Conservation (phyloP, 768 basidiomycete species). For the Leccinum pellstonianum region DNA sequence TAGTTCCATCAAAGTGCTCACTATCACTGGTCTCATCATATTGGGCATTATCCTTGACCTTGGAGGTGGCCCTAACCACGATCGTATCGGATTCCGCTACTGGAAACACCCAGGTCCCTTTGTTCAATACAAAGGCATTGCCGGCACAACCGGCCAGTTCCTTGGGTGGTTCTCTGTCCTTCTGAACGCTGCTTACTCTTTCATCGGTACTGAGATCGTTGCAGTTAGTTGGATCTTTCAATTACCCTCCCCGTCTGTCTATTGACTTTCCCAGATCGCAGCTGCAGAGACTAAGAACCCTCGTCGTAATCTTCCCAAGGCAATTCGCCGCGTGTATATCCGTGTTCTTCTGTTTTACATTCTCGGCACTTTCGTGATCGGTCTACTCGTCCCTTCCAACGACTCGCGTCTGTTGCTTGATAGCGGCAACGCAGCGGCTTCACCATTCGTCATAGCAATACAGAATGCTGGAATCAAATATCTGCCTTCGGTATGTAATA, state of each 20-base stretch:
- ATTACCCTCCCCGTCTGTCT: neutral
- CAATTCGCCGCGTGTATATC: constrained; percentile 60
- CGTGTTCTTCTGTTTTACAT: constrained; percentile 84
- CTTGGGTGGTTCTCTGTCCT: constrained; percentile 69
- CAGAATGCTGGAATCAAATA: constrained; percentile 80
- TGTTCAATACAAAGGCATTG: constrained; percentile 62
- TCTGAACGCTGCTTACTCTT: constrained; percentile 90
- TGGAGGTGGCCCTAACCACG: constrained; percentile 83
- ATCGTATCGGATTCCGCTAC: constrained; percentile 58
- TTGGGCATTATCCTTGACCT: constrained; percentile 77
- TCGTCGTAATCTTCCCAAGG: constrained; percentile 58
- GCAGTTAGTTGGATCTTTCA: constrained; percentile 51
- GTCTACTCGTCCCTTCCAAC: constrained; percentile 78
- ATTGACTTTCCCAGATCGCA: constrained; percentile 54
- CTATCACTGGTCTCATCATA: constrained; percentile 70
- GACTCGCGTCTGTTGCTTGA: constrained; percentile 50
- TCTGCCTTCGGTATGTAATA: constrained; percentile 63
- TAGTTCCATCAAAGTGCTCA: constrained; percentile 85
- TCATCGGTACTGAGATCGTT: constrained; percentile 92
- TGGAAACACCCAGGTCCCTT: constrained; percentile 92
- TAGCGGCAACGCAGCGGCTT: constrained; percentile 56
- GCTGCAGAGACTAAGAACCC: constrained; percentile 93
- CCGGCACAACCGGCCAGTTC: constrained; percentile 75
- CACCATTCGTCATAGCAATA: constrained; percentile 93
- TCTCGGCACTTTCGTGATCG: constrained; percentile 69